A percentile compares a stretch with the other conserved stretches of the same genome.
Evolutionary conservation across 495 filamentous ascomycete species (phyloP).

Genomic region (Xylaria venustula): DNA sequence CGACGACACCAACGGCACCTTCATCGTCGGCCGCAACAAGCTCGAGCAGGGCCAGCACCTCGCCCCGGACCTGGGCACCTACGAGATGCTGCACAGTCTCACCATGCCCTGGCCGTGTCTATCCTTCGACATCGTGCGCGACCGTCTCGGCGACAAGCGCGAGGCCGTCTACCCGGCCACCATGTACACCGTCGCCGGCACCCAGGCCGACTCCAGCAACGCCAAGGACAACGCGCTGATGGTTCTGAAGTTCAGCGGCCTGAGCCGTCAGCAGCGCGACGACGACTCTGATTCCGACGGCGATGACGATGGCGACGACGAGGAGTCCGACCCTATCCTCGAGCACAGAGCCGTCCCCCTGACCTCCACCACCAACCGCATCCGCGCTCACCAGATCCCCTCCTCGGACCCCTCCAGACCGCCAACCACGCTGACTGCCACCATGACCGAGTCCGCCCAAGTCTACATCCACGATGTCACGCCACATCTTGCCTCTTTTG

Average conservation of each 20-base stretch:
- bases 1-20: conserved; percentile 81
- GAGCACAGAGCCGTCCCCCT: conserved; percentile 87
- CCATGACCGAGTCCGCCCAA: conserved; percentile 84
- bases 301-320: conserved; percentile 70
- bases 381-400: conserved; percentile 76
- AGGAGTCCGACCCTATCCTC: conserved; percentile 88
- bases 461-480: conserved; percentile 93
- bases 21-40: conserved; percentile 87
- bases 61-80: conserved; percentile 83
- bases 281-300: conserved; percentile 66
- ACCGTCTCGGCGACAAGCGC: conserved; percentile 84
- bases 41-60: conserved; percentile 86
- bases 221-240: conserved; percentile 87
- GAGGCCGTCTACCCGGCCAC: conserved; percentile 83
- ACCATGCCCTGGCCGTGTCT: conserved; percentile 94
- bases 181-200: conserved; percentile 89
- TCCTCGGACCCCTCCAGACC: conserved; percentile 65
- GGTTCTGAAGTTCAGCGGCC: conserved; percentile 90
- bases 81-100: conserved; percentile 93
- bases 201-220: conserved; percentile 75
- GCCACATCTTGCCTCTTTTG: conserved; percentile 80
- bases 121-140: conserved; percentile 88
- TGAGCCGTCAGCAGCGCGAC: conserved; percentile 78
- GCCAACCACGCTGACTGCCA: conserved; percentile 78
- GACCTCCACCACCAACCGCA: conserved; percentile 84